Evolutionary conservation across 2,329 filamentous ascomycete species (phyloP).

Genomic region (Davidsoniella neocaledoniae): DNA sequence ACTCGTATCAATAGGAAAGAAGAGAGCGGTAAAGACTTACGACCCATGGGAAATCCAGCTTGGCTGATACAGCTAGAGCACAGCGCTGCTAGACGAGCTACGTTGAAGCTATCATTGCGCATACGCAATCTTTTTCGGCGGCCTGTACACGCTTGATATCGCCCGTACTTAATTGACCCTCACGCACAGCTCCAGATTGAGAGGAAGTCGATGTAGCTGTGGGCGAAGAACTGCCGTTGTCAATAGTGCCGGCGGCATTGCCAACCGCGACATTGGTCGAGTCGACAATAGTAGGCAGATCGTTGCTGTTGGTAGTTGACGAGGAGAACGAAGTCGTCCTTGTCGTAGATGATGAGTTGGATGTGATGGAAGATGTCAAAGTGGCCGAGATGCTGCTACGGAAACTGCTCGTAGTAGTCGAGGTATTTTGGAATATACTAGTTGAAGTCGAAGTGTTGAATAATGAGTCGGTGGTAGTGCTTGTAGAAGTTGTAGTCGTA

Average conservation of each 20-base stretch:
- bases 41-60: slow-evolving; percentile 18
- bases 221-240: neutral
- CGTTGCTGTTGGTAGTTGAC: neutral
- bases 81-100: slow-evolving; percentile 21
- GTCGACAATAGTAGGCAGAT: slow-evolving; percentile 8
- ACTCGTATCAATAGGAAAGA: neutral
- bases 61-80: slow-evolving; percentile 24
- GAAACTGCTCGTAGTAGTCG: neutral
- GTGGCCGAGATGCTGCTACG: slow-evolving; percentile 1
- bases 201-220: neutral
- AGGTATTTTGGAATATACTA: neutral
- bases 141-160: slow-evolving; percentile 15
- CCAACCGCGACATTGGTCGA: slow-evolving; percentile 12
- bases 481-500: too few species aligned
- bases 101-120: slow-evolving; percentile 24
- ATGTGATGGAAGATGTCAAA: neutral
- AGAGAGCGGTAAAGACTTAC: slow-evolving; percentile 16
- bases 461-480: too few species aligned
- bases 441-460: neutral
- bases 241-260: slow-evolving; percentile 10
- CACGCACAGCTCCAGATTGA: neutral
- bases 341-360: neutral
- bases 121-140: slow-evolving; percentile 23
- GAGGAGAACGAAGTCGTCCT: neutral
- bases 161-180: slow-evolving; percentile 13